phyloP scores from a whole-genome alignment of 495 filamentous ascomycete genomes.

The Rostrohypoxylon terebratum region DNA sequence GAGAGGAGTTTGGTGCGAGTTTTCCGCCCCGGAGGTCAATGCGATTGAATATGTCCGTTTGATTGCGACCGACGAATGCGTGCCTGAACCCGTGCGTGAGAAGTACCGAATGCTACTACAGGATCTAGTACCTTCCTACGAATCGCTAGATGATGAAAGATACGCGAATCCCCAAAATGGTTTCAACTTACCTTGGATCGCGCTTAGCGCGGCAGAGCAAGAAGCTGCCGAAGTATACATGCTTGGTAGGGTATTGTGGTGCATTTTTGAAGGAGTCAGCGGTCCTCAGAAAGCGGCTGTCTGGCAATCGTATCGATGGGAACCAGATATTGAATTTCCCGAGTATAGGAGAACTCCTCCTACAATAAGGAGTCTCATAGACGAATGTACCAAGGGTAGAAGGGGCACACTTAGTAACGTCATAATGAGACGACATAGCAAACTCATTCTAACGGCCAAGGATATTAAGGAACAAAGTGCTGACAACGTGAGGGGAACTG shows the following conservation, averaged over 20 bases:
- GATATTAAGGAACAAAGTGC: constrained; percentile 37
- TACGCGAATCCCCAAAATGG: constrained; percentile 53
- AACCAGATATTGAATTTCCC: constrained; percentile 62
- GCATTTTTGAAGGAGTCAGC: constrained; percentile 64
- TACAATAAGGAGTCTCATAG: constrained; percentile 54
- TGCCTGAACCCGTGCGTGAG: constrained; percentile 48
- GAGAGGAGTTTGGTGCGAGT: constrained; percentile 64
- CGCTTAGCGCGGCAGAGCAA: constrained; percentile 55
- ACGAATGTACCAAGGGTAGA: constrained; percentile 59
- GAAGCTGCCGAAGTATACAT: constrained; percentile 65
- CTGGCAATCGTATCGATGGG: constrained; percentile 62
- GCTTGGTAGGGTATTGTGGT: constrained; percentile 64
- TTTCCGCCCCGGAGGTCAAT: constrained; percentile 63
- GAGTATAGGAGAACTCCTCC: constrained; percentile 54
- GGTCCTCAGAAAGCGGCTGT: constrained; percentile 59
- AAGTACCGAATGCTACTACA: constrained; percentile 52
- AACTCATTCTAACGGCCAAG: constrained; percentile 50
- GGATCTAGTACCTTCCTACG: constrained; percentile 55
- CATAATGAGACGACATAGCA: constrained; percentile 53
- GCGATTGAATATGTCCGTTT: constrained; percentile 60
- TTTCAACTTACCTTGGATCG: constrained; percentile 62
- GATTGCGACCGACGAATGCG: constrained; percentile 49
- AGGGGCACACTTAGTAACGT: constrained; percentile 51
- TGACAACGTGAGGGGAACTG: constrained; percentile 48
- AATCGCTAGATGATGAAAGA: constrained; percentile 51